Percentiles rank a stretch among this genome's conserved stretches.
Conservation (phyloP, 371 early-diverging fungal species). For the Mortierella sp. region DNA sequence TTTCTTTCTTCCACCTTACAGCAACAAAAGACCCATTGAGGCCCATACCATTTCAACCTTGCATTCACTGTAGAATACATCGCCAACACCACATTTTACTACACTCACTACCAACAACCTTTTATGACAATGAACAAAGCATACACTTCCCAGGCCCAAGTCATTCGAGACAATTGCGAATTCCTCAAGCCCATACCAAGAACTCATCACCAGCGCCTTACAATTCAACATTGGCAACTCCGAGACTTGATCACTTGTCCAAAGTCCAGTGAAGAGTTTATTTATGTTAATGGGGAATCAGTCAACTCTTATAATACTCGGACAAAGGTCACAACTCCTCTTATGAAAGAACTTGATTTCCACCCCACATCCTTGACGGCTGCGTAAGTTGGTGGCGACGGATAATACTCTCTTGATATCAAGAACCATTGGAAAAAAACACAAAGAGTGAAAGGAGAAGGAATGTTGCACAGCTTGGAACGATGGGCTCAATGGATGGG, state of each 20-base stretch:
- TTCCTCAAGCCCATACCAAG: slow-evolving; percentile 61
- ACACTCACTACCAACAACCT: too few species aligned
- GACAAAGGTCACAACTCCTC: slow-evolving; percentile 59
- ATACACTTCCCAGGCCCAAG: slow-evolving; percentile 27
- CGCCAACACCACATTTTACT: not conserved
- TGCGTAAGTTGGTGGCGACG: slow-evolving; percentile 28
- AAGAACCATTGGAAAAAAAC: not conserved
- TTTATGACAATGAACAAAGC: slow-evolving; percentile 27
- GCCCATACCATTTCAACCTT: not conserved
- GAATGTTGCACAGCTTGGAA: slow-evolving; percentile 4
- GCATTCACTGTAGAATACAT: not conserved
- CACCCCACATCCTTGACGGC: slow-evolving; percentile 77
- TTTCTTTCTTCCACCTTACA: not conserved
- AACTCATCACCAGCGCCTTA: slow-evolving; percentile 66
- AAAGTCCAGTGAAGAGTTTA: slow-evolving; percentile 64
- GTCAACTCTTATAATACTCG: slow-evolving; percentile 75
- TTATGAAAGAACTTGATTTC: slow-evolving; percentile 79
- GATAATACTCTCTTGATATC: too few species aligned
- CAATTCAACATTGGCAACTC: slow-evolving; percentile 89
- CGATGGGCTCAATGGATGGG: not conserved
- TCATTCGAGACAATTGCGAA: slow-evolving; percentile 53
- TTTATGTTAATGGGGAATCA: slow-evolving; percentile 71
- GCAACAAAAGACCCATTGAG: not conserved
- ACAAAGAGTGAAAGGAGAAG: slow-evolving; percentile 7
- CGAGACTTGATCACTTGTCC: slow-evolving; percentile 89